phyloP scores from a whole-genome alignment of 768 basidiomycete species.

The Macrolepiota dolichaula region DNA sequence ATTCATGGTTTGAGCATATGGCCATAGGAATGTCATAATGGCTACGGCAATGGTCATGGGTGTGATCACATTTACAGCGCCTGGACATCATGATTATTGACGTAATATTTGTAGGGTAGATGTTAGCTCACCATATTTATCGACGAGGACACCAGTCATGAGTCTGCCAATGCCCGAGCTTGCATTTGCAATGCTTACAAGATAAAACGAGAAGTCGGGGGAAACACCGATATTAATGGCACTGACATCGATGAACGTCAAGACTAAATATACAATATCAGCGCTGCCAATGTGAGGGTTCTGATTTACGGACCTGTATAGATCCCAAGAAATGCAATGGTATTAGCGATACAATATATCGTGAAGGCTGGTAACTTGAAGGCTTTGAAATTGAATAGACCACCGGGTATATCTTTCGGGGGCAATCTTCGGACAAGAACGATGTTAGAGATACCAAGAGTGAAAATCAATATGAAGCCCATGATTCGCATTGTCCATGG shows the following conservation, averaged over 20 bases:
- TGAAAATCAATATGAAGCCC: constrained; percentile 50
- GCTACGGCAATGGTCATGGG: constrained; percentile 49
- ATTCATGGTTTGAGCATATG: constrained; percentile 39
- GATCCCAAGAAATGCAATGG: constrained; percentile 54
- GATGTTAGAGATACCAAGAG: constrained; percentile 49
- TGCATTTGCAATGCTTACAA: constrained; percentile 61
- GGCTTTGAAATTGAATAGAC: constrained; percentile 45
- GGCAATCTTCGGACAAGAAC: constrained; percentile 46
- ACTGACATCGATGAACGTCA: constrained; percentile 58
- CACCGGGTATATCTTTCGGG: constrained; percentile 45
- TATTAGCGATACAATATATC: constrained; percentile 45
- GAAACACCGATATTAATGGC: constrained; percentile 44
- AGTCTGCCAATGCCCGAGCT: constrained; percentile 55
- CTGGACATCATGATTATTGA: constrained; percentile 23
- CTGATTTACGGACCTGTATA: constrained; percentile 43
- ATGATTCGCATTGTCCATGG: constrained; percentile 68
- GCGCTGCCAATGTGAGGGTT: not conserved
- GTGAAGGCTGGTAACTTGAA: constrained; percentile 47
- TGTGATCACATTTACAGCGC: constrained; percentile 54
- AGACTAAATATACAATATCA: constrained; percentile 28
- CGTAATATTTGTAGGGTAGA: not conserved
- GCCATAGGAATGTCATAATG: constrained; percentile 59
- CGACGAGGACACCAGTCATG: constrained; percentile 43
- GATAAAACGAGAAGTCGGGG: constrained; percentile 49
- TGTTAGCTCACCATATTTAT: constrained; percentile 40